Evolutionary conservation across 75 land plant species (phyloP), one percentile per base, ranked within the genome.

Genomic region (Chamaecyparis obtusa): DNA sequence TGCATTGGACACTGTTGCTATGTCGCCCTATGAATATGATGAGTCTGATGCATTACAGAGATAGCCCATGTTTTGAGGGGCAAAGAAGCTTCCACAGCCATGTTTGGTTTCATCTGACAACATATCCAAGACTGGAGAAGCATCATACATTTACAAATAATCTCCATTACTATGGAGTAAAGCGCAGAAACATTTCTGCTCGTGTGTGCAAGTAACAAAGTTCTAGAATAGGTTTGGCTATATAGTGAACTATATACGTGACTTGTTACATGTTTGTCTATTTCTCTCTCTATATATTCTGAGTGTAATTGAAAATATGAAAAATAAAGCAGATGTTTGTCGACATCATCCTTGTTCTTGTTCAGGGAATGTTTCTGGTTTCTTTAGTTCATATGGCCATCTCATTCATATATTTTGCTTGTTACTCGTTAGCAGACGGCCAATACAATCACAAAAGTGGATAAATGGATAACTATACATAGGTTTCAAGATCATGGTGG

Each of bases 131-230:
- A 33, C 36, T 32, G 76, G 15, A 74, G 76, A 33, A 74, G 76
- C 76, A 64, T 64, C 36, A 33, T 32, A 33, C 76, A 32, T 74
- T 74, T 33, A 74, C 76, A 74, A 74, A 74, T 74, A 74, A 74
- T 9, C 76, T 74, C 76, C 76, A 32, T 74, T 32, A 14, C 76
- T 74, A 74, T 74, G 76, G 76, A 33, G 76, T 74, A 33, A 74
- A 35, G 16, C 33, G 76, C 76, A 74, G 76, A 74, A 33, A 74
- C 3, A 14, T 32, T 74, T 74, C 76, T 74, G 76, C 76, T 74
- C 11, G 76, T 74, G 76, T 33, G 69, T 74, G 76, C 76, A 74
- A 74, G 76, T 74, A 74, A 33, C 76, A 74, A 74, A 74, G 36
- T 74, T 51, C 33, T 74, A 74, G 36, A 11, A 74, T 74, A 74